These are phyloP conservation scores for Artemisia princeps DNA, from an alignment of 140 eudicot species.

Conservation along the genomic window DNA sequence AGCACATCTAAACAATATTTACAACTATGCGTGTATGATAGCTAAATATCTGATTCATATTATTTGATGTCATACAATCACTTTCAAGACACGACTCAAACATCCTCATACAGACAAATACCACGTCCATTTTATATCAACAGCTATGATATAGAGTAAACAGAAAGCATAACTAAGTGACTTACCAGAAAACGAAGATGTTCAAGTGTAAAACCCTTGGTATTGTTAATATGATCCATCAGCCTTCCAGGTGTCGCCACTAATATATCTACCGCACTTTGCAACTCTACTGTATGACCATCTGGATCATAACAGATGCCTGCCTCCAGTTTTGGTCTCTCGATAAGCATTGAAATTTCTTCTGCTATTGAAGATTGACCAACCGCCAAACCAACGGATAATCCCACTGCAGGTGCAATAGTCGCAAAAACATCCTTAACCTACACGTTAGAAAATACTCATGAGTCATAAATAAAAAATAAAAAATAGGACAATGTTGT, in stretches of 20 bases:
- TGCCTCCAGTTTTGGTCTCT: conserved; percentile 56
- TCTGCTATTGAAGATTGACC: conserved; percentile 92
- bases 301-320: conserved; percentile 65
- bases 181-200: conserved; percentile 84
- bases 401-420: conserved; percentile 86
- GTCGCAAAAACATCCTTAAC: conserved; percentile 78
- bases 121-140: neutral
- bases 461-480: neutral
- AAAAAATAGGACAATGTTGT: too few species aligned
- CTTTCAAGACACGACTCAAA: neutral
- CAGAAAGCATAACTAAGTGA: neutral
- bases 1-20: neutral
- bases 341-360: conserved; percentile 60
- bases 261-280: conserved; percentile 75
- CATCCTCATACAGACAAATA: neutral
- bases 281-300: conserved; percentile 31
- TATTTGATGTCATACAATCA: neutral
- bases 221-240: conserved; percentile 79
- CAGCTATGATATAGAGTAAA: neutral
- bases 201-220: conserved; percentile 88
- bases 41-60: neutral
- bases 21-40: neutral
- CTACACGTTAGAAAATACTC: neutral
- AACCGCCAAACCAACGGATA: conserved; percentile 86
- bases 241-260: conserved; percentile 95